Evolutionary conservation across 768 basidiomycete species (phyloP).

Genomic region (Tricholoma flavovirens): DNA sequence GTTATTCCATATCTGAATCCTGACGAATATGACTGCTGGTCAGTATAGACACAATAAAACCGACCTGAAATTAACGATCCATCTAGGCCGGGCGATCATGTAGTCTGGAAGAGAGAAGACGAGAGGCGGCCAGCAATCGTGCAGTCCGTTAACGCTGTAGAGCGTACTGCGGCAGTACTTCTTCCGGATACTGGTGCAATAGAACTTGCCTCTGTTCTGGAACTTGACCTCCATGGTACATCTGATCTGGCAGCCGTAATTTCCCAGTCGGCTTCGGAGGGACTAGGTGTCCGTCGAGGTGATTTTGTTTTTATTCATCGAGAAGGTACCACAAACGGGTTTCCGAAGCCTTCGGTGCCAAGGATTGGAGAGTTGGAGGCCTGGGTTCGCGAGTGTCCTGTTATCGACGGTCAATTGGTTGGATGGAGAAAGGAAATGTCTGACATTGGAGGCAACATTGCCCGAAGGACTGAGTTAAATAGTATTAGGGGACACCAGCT

Average conservation of each 20-base stretch:
- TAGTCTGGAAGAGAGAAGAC: slow-evolving; percentile 77
- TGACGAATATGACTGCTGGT: slow-evolving; percentile 93
- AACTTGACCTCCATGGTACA: slow-evolving; percentile 82
- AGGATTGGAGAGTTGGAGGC: slow-evolving; percentile 79
- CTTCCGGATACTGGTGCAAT: slow-evolving; percentile 46
- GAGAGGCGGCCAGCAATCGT: slow-evolving; percentile 63
- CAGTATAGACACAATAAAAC: slow-evolving; percentile 19
- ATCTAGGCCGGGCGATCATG: slow-evolving; percentile 84
- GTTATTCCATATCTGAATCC: slow-evolving; percentile 81
- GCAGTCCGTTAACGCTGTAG: slow-evolving; percentile 66
- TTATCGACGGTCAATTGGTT: slow-evolving; percentile 43
- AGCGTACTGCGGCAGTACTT: slow-evolving; percentile 65
- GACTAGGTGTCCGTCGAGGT: slow-evolving; percentile 75
- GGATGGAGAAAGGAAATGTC: slow-evolving; percentile 74
- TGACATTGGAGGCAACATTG: slow-evolving; percentile 56
- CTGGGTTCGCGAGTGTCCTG: slow-evolving; percentile 65
- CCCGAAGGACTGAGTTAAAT: slow-evolving; percentile 38
- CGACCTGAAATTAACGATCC: slow-evolving; percentile 8
- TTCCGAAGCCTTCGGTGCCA: slow-evolving; percentile 64
- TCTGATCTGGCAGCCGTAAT: slow-evolving; percentile 42
- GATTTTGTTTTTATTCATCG: slow-evolving; percentile 81
- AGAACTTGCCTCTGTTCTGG: slow-evolving; percentile 76
- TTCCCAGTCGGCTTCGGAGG: slow-evolving; percentile 41
- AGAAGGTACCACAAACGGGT: slow-evolving; percentile 68
- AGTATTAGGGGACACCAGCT: slow-evolving; percentile 36